Evolutionary conservation across 495 filamentous ascomycete genomes (phyloP).

Genomic region (Daldinia concentrica): DNA sequence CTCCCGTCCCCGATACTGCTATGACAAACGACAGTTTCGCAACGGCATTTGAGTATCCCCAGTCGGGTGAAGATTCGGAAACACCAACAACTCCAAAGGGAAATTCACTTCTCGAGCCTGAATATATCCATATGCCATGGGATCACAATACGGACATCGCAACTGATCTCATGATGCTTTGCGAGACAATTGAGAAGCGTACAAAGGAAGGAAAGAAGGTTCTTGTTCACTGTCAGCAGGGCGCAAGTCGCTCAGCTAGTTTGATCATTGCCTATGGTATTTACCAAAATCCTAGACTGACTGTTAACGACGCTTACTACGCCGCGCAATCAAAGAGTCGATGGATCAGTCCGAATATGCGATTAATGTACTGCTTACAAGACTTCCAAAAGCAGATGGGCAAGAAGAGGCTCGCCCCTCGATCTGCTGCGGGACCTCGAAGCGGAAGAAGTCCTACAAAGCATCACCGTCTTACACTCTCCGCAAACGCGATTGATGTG

Average conservation of each 20-base stretch:
- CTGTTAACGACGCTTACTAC: conserved; percentile 93
- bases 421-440: conserved; percentile 56
- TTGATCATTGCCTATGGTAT: conserved; percentile 96
- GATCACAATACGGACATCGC: conserved; percentile 98
- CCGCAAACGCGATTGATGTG: conserved; percentile 59
- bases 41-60: conserved; percentile 72
- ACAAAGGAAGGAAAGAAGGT: conserved; percentile 84
- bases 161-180: conserved; percentile 82
- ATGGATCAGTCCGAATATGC: conserved; percentile 99
- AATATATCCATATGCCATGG: conserved; percentile 97
- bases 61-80: conserved; percentile 46
- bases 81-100: conserved; percentile 68
- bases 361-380: conserved; percentile 93
- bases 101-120: conserved; percentile 67
- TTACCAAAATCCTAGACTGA: conserved; percentile 86
- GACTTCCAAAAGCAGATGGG: conserved; percentile 82
- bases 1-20: conserved; percentile 73
- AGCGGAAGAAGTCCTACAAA: conserved; percentile 59
- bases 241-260: conserved; percentile 95
- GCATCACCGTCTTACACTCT: conserved; percentile 63
- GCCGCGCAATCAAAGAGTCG: conserved; percentile 86
- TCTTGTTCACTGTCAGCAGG: conserved; percentile 93
- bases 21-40: conserved; percentile 73
- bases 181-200: conserved; percentile 84
- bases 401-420: conserved; percentile 57